Conservation (phyloP, 2,329 filamentous ascomycete species). For the Ophiostoma perfectum region DNA sequence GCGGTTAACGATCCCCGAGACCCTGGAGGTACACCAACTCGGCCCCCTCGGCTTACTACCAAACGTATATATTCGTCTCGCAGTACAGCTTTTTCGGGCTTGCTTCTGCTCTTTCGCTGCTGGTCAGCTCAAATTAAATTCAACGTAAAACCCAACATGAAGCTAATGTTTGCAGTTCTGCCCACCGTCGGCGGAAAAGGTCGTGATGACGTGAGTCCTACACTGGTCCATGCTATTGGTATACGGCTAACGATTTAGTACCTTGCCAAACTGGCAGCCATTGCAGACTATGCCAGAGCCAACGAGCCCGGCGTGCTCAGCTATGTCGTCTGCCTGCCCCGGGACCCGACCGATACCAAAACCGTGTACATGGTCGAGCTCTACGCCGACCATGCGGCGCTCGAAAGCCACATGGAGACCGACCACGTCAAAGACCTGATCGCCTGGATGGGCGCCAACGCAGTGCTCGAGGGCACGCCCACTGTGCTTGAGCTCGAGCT, state of each 20-base stretch:
- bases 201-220: slow-evolving; percentile 24
- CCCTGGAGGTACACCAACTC: not conserved
- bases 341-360: slow-evolving; percentile 28
- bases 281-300: slow-evolving; percentile 22
- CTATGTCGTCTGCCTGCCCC: slow-evolving; percentile 30
- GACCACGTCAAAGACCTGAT: not conserved
- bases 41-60: not conserved
- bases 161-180: slow-evolving; percentile 22
- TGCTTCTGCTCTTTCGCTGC: too few species aligned
- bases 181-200: slow-evolving; percentile 20
- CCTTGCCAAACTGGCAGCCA: slow-evolving; percentile 23
- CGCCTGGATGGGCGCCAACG: not conserved
- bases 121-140: too few species aligned
- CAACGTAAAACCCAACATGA: not conserved
- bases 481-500: slow-evolving; percentile 27
- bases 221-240: not conserved
- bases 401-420: not conserved
- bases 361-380: slow-evolving; percentile 27
- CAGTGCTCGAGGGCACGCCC: slow-evolving; percentile 13
- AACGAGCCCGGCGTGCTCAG: slow-evolving; percentile 28
- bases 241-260: not conserved
- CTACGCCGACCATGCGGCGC: slow-evolving; percentile 25
- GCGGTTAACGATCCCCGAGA: slow-evolving; percentile 1
- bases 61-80: not conserved
- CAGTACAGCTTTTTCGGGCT: not conserved